Evolutionary conservation across 2,329 filamentous ascomycete species (phyloP), one percentile per base, ranked within the genome.

Genomic region (Fusarium proliferatum): DNA sequence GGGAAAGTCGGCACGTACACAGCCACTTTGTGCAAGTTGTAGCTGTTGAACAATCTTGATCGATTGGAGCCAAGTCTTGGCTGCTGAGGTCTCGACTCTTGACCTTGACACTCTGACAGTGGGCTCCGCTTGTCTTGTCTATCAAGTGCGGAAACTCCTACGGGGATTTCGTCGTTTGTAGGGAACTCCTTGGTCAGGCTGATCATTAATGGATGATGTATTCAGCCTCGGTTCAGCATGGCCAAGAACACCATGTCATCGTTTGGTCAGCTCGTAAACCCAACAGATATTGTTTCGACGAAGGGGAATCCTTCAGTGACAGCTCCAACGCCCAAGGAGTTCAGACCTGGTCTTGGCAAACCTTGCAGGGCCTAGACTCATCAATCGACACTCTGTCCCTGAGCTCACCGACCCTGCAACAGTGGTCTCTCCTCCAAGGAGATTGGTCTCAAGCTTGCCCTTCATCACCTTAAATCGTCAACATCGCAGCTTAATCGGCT

Each of bases 51-150:
- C 57, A 68, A 15, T 66, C 74, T 68, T 51, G 57, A 48, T 74
- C 65, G 58, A 65, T 64, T 66, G 67, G 64, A 72, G 76, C 76
- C 76, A 78, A 78, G 76, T 68, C 76, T 78, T 78, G 76, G 76
- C 76, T 69, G 67, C 57, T 68, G 61, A 71, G 69, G 76, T 78
- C 76, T 72, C 57, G 76, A 78, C 76, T 76, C 69, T 75, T 63
- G 46, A 60, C 61, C 59, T 70, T 59, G 45, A 66, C 52, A 59
- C 39, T 52, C 59, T 46, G 61, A 68, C 53, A 52, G 71, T 73
- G 75, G 73, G 56, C 61, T 77, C 64, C 60, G 61, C 56, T 73
- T 72, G 56, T 46, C 53, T 56, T 42, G 63, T 63, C 48, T 61
- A 53, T 42, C 45, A 43, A 55, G 42, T 41, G 55, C 41, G 34